Evolutionary conservation across 2,329 filamentous ascomycete species (phyloP).

Genomic region (Arthrobotrys sinensis): DNA sequence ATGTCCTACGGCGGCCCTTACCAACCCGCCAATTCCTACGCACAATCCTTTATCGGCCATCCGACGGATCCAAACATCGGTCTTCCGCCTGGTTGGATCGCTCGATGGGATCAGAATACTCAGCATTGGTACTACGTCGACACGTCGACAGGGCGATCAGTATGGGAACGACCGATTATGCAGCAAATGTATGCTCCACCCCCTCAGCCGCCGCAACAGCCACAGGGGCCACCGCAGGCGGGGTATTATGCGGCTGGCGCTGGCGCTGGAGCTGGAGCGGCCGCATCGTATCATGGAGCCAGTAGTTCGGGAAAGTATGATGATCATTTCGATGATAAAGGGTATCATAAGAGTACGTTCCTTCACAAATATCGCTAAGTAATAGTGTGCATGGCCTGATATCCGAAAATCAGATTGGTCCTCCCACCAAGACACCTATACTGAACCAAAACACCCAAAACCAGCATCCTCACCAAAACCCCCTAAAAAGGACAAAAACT

Average conservation of each 20-base stretch:
- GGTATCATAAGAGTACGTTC: constrained; percentile 42
- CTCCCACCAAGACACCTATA: constrained; percentile 22
- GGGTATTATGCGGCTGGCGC: constrained; percentile 15
- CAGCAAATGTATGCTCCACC: constrained; percentile 25
- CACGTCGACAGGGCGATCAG: constrained; percentile 29
- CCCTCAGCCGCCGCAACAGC: constrained; percentile 18
- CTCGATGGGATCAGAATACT: constrained; percentile 44
- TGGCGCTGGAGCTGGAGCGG: background rate
- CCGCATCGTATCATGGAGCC: background rate
- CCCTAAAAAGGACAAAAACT: constrained; percentile 41
- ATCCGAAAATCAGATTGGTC: constrained; percentile 15
- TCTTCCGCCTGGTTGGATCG: constrained; percentile 52
- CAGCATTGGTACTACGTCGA: constrained; percentile 59
- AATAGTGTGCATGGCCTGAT: background rate
- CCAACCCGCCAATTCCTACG: constrained; percentile 1
- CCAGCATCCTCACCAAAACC: constrained; percentile 18
- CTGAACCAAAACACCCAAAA: constrained; percentile 13
- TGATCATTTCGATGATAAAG: constrained; percentile 47
- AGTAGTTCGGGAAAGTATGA: constrained; percentile 18
- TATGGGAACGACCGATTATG: constrained; percentile 44
- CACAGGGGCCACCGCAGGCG: constrained; percentile 6
- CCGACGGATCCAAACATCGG: constrained; percentile 50
- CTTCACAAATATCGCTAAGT: background rate
- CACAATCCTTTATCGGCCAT: constrained; percentile 24
- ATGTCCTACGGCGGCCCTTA: background rate